Base-by-base conservation (phyloP, 208 protist species). In the Acanthamoeba castellanii region DNA sequence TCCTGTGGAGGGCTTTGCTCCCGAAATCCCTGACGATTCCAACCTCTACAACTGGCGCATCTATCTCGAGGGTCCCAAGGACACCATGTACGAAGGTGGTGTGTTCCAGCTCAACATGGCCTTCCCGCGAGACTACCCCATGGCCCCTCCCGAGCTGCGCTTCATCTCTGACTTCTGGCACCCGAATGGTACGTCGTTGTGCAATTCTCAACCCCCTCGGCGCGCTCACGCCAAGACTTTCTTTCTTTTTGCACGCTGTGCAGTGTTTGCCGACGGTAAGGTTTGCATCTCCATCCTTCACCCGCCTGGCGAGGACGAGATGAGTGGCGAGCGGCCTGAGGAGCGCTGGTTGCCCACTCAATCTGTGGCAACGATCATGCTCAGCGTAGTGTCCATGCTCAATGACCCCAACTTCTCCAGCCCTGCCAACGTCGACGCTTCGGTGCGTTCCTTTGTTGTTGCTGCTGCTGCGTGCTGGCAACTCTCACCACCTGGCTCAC, bases 281-380 rank as follows among this genome's bases (percentile, higher is more conserved):
- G 99, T 99, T 76, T 99, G 99, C 97, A 99, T 99, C 95, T 99
- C 98, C 76, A 99, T 99, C 95, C 97, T 99, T 47, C 99, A 99
- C 94, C 97, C 99, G 14, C 99, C 99, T 1, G 99, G 99, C 61
- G 99, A 99, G 52, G 99, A 99, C 96, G 98, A 98, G 93, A 98
- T 98, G 96, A 99, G 98, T 88, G 97, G 96, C 18, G 97, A 98
- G 82, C 97, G 98, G 89, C 91, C 96, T 61, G 74, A 94, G 34
- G 99, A 99, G 98, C 97, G 99, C 30, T 99, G 99, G 99, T 98
- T 97, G 27, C 99, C 99, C 18, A 98, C 99, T 27, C 99, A 99
- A 95, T 98, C 98, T 1, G 98, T 99, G 66, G 98, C 98, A 61
- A 99, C 98, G 5, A 98, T 99, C 55, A 96, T 99, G 30, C 57